Percentiles rank a stretch among this genome's conserved stretches.
phyloP scores from a whole-genome alignment of 1,284 basidiomycete genomes.

The Phellopilus nigrolimitatus region DNA sequence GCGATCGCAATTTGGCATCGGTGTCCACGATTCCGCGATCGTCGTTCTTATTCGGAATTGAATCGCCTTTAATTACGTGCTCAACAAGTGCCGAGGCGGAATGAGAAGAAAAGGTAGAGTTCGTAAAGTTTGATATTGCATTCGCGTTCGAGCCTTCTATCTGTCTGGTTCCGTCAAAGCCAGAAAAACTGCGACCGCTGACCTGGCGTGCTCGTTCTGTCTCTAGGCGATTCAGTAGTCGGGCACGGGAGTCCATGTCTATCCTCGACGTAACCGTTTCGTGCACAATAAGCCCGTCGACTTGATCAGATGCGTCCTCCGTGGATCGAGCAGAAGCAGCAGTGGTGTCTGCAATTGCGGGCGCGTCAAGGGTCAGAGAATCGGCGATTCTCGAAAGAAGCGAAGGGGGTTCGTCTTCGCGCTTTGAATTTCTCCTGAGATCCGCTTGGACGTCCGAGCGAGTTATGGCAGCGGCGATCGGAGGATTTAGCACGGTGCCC shows the following conservation, averaged over 20 bases:
- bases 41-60: background rate
- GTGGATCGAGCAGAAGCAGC: background rate
- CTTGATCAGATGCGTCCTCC: background rate
- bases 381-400: background rate
- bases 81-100: background rate
- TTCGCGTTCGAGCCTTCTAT: background rate
- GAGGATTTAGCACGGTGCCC: background rate
- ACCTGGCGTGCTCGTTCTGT: slow-evolving; percentile 6
- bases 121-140: background rate
- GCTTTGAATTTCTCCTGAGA: background rate
- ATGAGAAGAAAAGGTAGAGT: background rate
- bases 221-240: slow-evolving; percentile 2
- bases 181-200: background rate
- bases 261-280: background rate
- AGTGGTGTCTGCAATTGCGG: background rate
- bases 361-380: background rate
- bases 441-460: background rate
- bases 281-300: background rate
- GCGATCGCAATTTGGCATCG: slow-evolving; percentile 11
- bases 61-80: no score
- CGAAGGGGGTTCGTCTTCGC: background rate
- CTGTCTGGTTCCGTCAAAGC: background rate
- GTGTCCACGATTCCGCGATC: background rate
- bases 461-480: background rate
- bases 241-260: background rate